Evolutionary conservation across 345 rosid genomes (phyloP), one percentile per base, ranked within the genome.

Genomic region (Rhizophora apiculata): DNA sequence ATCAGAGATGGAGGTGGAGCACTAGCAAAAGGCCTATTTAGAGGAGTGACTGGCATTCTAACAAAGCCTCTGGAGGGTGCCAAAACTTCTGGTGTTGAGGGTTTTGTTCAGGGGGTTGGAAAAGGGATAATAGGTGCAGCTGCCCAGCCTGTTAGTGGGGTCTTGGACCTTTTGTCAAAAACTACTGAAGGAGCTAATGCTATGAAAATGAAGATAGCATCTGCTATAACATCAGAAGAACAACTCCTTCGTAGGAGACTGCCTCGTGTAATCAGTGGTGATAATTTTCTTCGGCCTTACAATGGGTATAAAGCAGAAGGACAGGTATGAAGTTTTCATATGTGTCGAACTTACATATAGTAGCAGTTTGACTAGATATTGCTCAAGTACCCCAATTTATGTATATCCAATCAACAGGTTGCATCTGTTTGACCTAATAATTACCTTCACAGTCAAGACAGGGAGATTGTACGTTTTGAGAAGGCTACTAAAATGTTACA

Each of bases 131-230:
- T 92, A 19, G 99, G 99, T 67, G 99, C 86, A 68, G 97, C 99
- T 79, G 99, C 99, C 61, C 99, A 96, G 76, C 99, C 98, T 32
- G 98, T 96, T 72, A 92, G 99, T 60, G 98, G 99, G 74, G 98
- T 90, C 77, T 78, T 92, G 81, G 99, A 95, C 86, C 96, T 95
- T 80, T 77, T 95, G 84, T 95, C 99, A 0, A 95, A 95, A 78
- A 95, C 99, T 74, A 95, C 99, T 13, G 99, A 95, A 85, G 99
- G 99, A 72, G 99, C 99, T 67, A 95, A 95, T 85, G 99, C 98
- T 65, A 82, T 95, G 92, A 86, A 97, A 81, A 92, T 92, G 96
- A 92, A 96, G 83, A 92, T 96, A 78, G 83, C 88, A 76, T 87
- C 99, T 66, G 97, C 98, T 68, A 86, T 96, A 80, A 86, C 98